Evolutionary conservation across 2,329 filamentous ascomycete species (phyloP).

Genomic region (Zymoseptoria passerinii): DNA sequence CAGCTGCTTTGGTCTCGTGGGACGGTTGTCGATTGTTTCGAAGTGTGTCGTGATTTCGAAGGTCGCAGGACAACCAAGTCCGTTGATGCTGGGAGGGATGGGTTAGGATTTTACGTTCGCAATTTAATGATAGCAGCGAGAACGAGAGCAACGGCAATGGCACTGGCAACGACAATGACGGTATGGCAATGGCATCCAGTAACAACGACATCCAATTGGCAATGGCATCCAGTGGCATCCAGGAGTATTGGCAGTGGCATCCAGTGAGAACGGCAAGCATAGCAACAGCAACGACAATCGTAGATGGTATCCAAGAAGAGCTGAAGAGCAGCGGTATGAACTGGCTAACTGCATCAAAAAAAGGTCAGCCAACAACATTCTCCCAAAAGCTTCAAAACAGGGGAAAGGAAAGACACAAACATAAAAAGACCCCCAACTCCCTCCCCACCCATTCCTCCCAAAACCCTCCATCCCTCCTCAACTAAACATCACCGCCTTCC

Average conservation of each 20-base stretch:
- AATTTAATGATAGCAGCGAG: too few relatives aligned
- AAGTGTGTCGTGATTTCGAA: too few relatives aligned
- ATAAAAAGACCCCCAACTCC: not conserved
- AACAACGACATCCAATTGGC: not conserved
- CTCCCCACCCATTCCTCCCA: not conserved
- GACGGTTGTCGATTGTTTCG: too few relatives aligned
- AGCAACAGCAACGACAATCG: not conserved
- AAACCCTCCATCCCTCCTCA: slow-evolving; percentile 34
- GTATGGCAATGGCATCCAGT: too few relatives aligned
- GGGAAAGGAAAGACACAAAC: not conserved
- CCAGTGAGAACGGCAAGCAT: not conserved
- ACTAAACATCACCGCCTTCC: slow-evolving; percentile 92
- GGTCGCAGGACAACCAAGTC: too few relatives aligned
- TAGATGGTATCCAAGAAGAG: not conserved
- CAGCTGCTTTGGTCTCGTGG: too few relatives aligned
- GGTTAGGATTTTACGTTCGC: too few relatives aligned
- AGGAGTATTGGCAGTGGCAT: not conserved
- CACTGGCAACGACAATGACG: too few relatives aligned
- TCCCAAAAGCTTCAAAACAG: not conserved
- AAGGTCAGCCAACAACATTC: not conserved
- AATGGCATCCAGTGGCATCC: not conserved
- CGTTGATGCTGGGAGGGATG: too few relatives aligned
- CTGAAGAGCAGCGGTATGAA: not conserved
- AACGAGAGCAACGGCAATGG: too few relatives aligned
- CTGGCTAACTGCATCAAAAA: not conserved